Evolutionary conservation across 1,139 yeast genomes (phyloP).

Genomic region (Yamadazyma atmosphaerica): DNA sequence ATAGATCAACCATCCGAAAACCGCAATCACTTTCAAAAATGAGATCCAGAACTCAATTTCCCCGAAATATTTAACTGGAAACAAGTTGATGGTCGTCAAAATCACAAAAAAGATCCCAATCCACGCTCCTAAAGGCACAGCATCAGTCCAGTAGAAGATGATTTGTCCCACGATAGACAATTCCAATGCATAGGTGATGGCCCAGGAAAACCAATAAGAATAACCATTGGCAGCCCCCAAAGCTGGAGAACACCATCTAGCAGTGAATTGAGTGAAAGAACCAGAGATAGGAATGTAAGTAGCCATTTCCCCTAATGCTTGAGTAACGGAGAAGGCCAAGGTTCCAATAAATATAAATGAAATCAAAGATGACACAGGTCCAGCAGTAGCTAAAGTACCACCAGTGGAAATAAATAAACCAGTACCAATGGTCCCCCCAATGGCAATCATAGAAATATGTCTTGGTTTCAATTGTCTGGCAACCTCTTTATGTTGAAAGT

Average conservation of each 20-base stretch:
- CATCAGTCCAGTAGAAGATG: slow-evolving; percentile 70
- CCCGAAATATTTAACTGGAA: slow-evolving; percentile 48
- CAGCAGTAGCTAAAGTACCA: slow-evolving; percentile 57
- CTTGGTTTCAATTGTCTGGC: slow-evolving; percentile 51
- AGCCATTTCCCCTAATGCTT: slow-evolving; percentile 75
- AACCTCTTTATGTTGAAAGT: slow-evolving; percentile 19
- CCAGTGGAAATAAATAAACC: slow-evolving; percentile 63
- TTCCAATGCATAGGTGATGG: slow-evolving; percentile 80
- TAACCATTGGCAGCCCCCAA: slow-evolving; percentile 82
- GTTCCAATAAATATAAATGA: slow-evolving; percentile 68
- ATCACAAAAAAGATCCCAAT: slow-evolving; percentile 61
- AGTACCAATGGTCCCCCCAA: slow-evolving; percentile 64
- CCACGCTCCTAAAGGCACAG: slow-evolving; percentile 77
- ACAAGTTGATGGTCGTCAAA: slow-evolving; percentile 34
- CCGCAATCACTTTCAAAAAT: slow-evolving; percentile 64
- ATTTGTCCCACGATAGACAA: slow-evolving; percentile 78
- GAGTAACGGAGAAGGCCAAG: slow-evolving; percentile 64
- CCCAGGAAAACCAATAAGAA: slow-evolving; percentile 88
- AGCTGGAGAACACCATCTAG: slow-evolving; percentile 68
- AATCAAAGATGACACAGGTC: slow-evolving; percentile 70
- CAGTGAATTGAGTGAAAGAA: slow-evolving; percentile 54
- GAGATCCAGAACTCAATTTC: slow-evolving; percentile 56
- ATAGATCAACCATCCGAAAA: slow-evolving; percentile 68
- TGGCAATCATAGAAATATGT: slow-evolving; percentile 73
- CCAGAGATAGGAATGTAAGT: slow-evolving; percentile 70